Conservation (phyloP, 306 rosid genomes). For the Fragaria nilgerrensis region DNA sequence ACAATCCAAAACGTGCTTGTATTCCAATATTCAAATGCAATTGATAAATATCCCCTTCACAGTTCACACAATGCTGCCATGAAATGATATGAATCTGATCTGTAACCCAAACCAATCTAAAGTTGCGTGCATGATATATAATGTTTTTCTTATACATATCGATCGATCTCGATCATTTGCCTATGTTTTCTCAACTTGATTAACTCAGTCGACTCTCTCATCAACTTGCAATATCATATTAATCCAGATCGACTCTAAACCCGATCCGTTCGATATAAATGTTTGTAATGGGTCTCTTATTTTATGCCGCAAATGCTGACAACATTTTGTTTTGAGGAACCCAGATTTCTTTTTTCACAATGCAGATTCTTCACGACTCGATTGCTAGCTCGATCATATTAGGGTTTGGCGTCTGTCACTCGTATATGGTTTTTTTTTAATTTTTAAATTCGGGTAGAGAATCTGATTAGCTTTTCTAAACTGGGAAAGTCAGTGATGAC, state of each 20-base stretch:
- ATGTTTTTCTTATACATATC: background rate
- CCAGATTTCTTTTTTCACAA: background rate
- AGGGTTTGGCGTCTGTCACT: background rate
- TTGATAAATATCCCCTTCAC: background rate
- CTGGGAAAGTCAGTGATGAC: background rate
- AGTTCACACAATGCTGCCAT: background rate
- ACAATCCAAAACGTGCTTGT: constrained; percentile 19
- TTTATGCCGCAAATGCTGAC: constrained; percentile 25
- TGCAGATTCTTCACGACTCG: constrained; percentile 17
- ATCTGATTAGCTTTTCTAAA: background rate
- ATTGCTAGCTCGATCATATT: background rate
- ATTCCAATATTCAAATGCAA: background rate
- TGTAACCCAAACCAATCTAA: background rate
- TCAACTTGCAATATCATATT: constrained; percentile 5
- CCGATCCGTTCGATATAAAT: background rate
- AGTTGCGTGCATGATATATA: background rate
- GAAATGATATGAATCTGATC: background rate
- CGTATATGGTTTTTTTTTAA: background rate
- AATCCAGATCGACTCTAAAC: background rate
- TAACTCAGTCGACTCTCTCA: background rate
- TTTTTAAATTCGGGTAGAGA: background rate
- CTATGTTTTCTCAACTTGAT: background rate
- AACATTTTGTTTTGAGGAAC: background rate
- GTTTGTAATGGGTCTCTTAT: background rate
- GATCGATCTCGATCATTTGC: background rate